Evolutionary conservation across 495 filamentous ascomycete species (phyloP), one percentile per base, ranked within the genome.

Genomic region (Corynascus novoguineensis): DNA sequence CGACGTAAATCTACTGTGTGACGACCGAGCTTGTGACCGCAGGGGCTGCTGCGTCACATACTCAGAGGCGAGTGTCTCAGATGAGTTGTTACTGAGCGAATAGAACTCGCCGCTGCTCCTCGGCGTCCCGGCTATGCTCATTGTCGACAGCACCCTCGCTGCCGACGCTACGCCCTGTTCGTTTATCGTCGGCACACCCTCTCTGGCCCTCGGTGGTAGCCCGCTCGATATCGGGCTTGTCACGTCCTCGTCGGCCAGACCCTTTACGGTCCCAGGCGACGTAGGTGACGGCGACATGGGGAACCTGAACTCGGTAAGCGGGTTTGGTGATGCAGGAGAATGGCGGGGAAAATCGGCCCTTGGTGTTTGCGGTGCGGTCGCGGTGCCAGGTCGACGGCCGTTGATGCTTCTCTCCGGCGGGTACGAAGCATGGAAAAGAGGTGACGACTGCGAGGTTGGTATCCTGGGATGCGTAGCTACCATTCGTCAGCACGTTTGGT

Each of bases 41-140:
- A 72, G 61, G 7, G 78, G 73, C 9, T 83, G 82, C 54, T 86
- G 87, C 21, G 81, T 79, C 44, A 86, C 81, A 67, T 96, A 95
- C 71, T 97, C 93, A 0, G 93, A 98, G 17, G 87, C 87, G 35
- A 98, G 68, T 21, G 93, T 97, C 69, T 97, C 93, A 19, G 83
- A 87, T 10, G 95, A 97, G 59, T 95, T 86, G 67, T 97, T 96
- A 68, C 93, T 95, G 59, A 89, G 73, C 4, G 91, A 91, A 68
- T 95, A 97, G 60, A 97, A 95, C 62, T 98, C 93, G 51, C 86
- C 87, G 68, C 95, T 97, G 63, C 90, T 96, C 65, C 95, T 76
- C 24, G 89, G 87, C 44, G 88, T 85, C 51, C 85, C 76, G 34
- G 71, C 73, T 61, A 81, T 75, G 59, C 87, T 92, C 24, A 83